phyloP scores from a whole-genome alignment of 495 filamentous ascomycete genomes.

The Pyrenopolyporus hunteri region DNA sequence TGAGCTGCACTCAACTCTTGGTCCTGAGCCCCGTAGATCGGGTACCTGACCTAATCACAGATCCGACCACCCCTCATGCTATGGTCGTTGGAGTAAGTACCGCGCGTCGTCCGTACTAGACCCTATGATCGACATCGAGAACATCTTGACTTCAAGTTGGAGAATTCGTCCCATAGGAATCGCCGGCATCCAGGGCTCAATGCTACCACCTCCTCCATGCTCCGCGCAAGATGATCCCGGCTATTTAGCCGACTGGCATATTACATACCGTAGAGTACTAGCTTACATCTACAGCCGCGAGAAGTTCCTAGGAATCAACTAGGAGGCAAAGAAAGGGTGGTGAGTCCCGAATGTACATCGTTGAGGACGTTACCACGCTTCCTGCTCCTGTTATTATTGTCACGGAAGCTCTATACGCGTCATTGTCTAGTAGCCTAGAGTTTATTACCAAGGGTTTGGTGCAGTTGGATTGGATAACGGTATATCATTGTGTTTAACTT shows the following conservation, averaged over 20 bases:
- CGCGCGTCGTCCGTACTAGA: not conserved
- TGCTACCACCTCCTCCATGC: slow-evolving; percentile 7
- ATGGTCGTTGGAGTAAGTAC: slow-evolving; percentile 7
- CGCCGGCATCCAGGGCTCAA: not conserved
- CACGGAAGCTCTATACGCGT: no score
- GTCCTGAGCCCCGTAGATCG: not conserved
- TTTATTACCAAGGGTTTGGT: no score
- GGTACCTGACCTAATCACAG: slow-evolving; percentile 7
- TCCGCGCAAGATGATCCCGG: slow-evolving; percentile 9
- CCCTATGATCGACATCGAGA: slow-evolving; percentile 5
- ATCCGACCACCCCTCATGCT: no score
- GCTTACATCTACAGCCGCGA: not conserved
- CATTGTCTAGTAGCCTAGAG: no score
- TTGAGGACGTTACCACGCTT: no score
- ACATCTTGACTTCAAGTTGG: not conserved
- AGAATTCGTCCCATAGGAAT: slow-evolving; percentile 2
- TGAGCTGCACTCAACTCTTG: slow-evolving; percentile 8
- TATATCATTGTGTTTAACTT: no score
- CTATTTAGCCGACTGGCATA: slow-evolving; percentile 26
- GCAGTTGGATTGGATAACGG: no score
- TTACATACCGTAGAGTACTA: not conserved
- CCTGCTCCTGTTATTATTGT: no score
- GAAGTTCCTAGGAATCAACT: not conserved
- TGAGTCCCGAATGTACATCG: no score
- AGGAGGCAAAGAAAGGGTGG: not conserved